Base-by-base conservation (phyloP, 129 eudicot genomes). In the Flaveria trinervia region DNA sequence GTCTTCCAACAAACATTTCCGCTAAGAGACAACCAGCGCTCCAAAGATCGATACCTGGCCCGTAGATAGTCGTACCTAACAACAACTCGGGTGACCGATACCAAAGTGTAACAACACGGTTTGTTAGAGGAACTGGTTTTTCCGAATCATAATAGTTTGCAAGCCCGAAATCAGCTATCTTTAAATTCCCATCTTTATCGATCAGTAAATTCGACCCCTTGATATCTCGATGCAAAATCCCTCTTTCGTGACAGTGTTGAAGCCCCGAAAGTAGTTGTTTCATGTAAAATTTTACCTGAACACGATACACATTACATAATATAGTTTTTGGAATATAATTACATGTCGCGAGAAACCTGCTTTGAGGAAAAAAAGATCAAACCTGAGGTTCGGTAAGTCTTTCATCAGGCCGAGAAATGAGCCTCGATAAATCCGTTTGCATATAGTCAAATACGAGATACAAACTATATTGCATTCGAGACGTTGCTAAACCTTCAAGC, bases 11-110 rank as follows among this genome's bases (percentile, higher is more conserved):
- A 78, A 86, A 86, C 95, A 89, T 89, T 76, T 89, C 95, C 0
- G 91, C 95, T 90, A 86, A 76, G 62, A 89, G 91, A 71, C 95
- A 89, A 0, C 95, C 95, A 9, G 91, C 95, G 33, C 95, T 89
- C 95, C 95, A 89, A 41, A 89, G 89, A 80, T 89, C 95, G 68
- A 89, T 89, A 20, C 85, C 86, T 1, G 84, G 78, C 18, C 95
- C 95, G 20, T 89, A 89, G 1, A 82, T 84, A 1, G 91, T 86
- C 5, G 91, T 65, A 12, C 91, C 91, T 51, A 89, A 49, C 36
- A 89, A 81, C 23, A 89, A 82, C 78, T 89, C 95, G 14, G 95
- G 95, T 30, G 95, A 86, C 17, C 95, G 82, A 65, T 89, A 89
- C 95, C 95, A 89, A 68, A 89, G 91, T 13, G 94, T 89, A 76